Evolutionary conservation across 768 basidiomycete genomes (phyloP).

Genomic region (Coprinopsis sp.): DNA sequence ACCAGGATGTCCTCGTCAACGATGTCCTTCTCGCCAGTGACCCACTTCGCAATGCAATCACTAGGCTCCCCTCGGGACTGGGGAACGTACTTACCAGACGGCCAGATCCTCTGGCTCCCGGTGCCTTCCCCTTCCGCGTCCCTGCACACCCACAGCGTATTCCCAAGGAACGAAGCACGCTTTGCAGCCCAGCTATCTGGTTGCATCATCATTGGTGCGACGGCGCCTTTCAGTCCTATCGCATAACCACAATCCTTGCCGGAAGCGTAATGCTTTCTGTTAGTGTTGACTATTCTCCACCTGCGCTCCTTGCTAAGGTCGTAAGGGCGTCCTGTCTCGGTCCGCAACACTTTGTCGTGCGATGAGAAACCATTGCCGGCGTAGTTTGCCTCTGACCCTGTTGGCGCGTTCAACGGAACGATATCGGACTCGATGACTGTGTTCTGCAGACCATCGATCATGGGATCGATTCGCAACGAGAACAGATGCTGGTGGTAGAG

Average conservation of each 20-base stretch:
- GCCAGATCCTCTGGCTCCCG: conserved; percentile 58
- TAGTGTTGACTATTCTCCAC: conserved; percentile 78
- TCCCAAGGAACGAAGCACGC: conserved; percentile 68
- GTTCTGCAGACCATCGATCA: conserved; percentile 85
- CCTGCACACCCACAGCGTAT: conserved; percentile 76
- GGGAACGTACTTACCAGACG: conserved; percentile 83
- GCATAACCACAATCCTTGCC: conserved; percentile 70
- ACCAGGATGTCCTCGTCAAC: conserved; percentile 77
- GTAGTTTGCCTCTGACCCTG: conserved; percentile 75
- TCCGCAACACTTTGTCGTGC: conserved; percentile 54
- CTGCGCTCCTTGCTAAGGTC: conserved; percentile 65
- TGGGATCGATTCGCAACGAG: conserved; percentile 69
- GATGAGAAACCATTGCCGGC: conserved; percentile 82
- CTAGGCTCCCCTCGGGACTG: conserved; percentile 68
- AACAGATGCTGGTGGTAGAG: conserved; percentile 86
- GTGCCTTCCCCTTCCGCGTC: conserved; percentile 55
- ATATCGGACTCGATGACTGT: conserved; percentile 81
- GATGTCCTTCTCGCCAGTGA: conserved; percentile 55
- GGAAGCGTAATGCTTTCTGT: conserved; percentile 62
- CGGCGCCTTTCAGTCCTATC: conserved; percentile 63
- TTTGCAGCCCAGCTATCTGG: conserved; percentile 64
- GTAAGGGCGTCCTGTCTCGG: conserved; percentile 62
- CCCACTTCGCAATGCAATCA: conserved; percentile 76
- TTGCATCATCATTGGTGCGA: conserved; percentile 61
- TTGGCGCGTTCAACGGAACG: conserved; percentile 56